A percentile compares a stretch with the other conserved stretches of the same genome.
Evolutionary conservation across 2,329 filamentous ascomycete genomes (phyloP).

Genomic region (Lasiodiplodia gonubiensis): DNA sequence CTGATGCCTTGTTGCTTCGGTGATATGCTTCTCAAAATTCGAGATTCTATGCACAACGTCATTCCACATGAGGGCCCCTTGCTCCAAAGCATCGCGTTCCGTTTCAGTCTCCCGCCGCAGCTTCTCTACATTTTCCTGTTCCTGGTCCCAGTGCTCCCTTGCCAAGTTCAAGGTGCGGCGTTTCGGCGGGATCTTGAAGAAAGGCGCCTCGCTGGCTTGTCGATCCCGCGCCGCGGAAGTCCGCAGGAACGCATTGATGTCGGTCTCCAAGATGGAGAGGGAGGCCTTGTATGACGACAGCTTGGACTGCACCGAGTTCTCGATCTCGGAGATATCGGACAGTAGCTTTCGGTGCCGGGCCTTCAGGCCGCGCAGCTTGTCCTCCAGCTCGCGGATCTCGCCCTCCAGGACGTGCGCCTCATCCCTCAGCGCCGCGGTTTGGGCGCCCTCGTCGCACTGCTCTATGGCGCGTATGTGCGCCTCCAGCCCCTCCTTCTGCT

Average conservation of each 20-base stretch:
- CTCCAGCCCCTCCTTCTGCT: constrained; percentile 61
- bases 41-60: constrained; percentile 64
- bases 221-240: constrained; percentile 57
- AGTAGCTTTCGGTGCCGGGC: constrained; percentile 33
- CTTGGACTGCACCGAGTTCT: constrained; percentile 27
- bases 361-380: constrained; percentile 66
- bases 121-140: constrained; percentile 62
- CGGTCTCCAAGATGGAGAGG: constrained; percentile 67
- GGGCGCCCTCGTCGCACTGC: constrained; percentile 59
- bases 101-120: constrained; percentile 63
- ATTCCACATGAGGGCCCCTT: constrained; percentile 71
- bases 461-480: constrained; percentile 63
- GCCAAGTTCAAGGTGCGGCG: constrained; percentile 74
- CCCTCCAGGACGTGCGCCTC: constrained; percentile 61
- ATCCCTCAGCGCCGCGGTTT: constrained; percentile 57
- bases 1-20: constrained; percentile 56
- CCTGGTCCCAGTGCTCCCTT: constrained; percentile 71
- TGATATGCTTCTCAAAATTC: constrained; percentile 69
- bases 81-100: constrained; percentile 69
- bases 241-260: constrained; percentile 65
- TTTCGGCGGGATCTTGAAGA: constrained; percentile 55
- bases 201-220: constrained; percentile 32
- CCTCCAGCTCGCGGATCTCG: constrained; percentile 71
- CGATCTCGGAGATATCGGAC: constrained; percentile 17
- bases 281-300: constrained; percentile 25